Conservation (phyloP, 2,329 filamentous ascomycete genomes). For the Penicillium crustosum region DNA sequence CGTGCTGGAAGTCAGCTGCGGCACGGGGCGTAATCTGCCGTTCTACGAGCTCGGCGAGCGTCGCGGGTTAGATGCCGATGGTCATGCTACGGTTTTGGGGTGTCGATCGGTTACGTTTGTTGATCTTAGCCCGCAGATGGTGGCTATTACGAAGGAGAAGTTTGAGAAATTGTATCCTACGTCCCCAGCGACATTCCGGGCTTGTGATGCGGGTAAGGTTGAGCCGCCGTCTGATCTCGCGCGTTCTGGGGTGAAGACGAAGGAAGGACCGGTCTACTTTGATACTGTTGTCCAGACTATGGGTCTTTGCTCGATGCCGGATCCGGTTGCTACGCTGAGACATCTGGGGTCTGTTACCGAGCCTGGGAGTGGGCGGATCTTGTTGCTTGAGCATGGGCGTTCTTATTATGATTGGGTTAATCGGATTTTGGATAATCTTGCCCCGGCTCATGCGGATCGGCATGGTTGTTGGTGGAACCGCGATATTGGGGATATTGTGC, state of each 20-base stretch:
- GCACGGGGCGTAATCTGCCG: conserved; percentile 51
- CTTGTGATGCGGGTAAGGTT: conserved; percentile 38
- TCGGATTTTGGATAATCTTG: conserved; percentile 48
- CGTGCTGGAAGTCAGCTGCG: conserved; percentile 51
- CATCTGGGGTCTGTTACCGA: conserved; percentile 44
- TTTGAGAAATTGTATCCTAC: conserved; percentile 39
- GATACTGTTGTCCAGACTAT: conserved; percentile 53
- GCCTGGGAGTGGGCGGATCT: conserved; percentile 42
- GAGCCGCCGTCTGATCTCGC: conserved; percentile 9
- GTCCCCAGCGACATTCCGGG: conserved; percentile 36
- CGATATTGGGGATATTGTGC: conserved; percentile 51
- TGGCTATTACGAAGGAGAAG: conserved; percentile 47
- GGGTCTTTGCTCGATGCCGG: conserved; percentile 51
- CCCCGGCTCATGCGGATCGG: conserved; percentile 49
- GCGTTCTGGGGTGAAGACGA: background rate
- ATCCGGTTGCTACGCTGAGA: conserved; percentile 43
- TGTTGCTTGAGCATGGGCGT: conserved; percentile 52
- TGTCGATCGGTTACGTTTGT: conserved; percentile 48
- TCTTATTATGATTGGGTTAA: conserved; percentile 51
- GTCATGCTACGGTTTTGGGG: conserved; percentile 31
- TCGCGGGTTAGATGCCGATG: conserved; percentile 32
- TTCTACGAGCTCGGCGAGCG: conserved; percentile 47
- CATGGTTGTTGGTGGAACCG: conserved; percentile 56
- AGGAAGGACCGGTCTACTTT: conserved; percentile 29
- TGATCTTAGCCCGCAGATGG: conserved; percentile 51